Evolutionary conservation across 2,329 filamentous ascomycete species (phyloP), one percentile per base, ranked within the genome.

Genomic region (Nannizzia gypsea): DNA sequence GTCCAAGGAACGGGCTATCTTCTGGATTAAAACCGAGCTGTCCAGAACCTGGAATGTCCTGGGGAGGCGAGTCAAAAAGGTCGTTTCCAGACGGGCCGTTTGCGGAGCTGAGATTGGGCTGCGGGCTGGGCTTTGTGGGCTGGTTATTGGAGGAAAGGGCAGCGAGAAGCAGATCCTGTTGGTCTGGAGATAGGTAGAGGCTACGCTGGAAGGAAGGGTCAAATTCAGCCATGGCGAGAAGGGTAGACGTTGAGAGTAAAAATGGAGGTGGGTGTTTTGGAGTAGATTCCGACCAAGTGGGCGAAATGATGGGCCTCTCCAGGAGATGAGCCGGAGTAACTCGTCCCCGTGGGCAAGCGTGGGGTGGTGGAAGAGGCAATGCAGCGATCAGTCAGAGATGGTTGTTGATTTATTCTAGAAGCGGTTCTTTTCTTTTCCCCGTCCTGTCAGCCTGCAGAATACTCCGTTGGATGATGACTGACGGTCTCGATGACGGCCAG

Each of bases 1-100:
- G 93, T 69, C 96, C 90, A 61, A 95, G 79, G 68, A 86, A 91
- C 0, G 91, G 90, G 64, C 87, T 93, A 56, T 90, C 87, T 34
- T 90, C 83, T 11, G 72, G 67, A 9, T 71, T 70, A 60, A 83
- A 81, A 64, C 77, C 80, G 59, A 83, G 71, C 26, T 73, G 73
- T 36, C 78, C 76, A 1, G 76, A 74, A 44, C 74, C 76, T 15
- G 75, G 73, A 60, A 73, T 69, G 61, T 77, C 61, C 52, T 68
- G 64, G 20, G 64, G 58, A 13, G 67, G 67, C 50, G 67, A 68
- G 22, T 74, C 68, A 56, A 73, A 72, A 1, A 68, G 63, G 4
- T 68, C 67, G n/a, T 56, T 42, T 15, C 48, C 48, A 26, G 60
- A 54, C 15, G 57, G 48, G n/a, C 55, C 56, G 40, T 61, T 61